Evolutionary conservation across 352 stramenopile species (phyloP), one percentile per base, ranked within the genome.

Genomic region (Phytophthora podocarpi): DNA sequence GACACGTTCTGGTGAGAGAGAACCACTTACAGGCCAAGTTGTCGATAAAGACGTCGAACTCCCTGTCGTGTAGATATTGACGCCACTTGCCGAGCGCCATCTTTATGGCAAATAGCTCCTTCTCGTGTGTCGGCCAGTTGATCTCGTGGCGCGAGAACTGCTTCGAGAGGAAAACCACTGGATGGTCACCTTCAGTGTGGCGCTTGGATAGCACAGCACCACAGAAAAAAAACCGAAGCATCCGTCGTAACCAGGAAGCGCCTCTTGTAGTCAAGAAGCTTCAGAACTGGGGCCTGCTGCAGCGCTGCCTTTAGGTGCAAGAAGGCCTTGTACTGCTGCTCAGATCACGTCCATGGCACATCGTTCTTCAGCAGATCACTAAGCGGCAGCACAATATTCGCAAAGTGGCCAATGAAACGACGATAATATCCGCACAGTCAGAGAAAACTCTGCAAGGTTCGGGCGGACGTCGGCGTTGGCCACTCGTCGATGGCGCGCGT

Each of bases 231-330:
- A 56, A 55, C 16, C 26, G 68, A 77, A 2, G 65, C 65, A 28
- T 75, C 69, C 23, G 58, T 78, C 5, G 60, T 82, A 0, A 76
- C 58, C 7, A 77, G 34, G 26, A 77, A 76, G 5, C 20, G 41
- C 21, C 46, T 21, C 8, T 43, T 28, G 23, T 69, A 66, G 40
- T 74, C 59, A 7, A 61, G 65, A 10, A 77, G 55, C 21, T 34
- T 26, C 0, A 81, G 55, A 1, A 81, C 56, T 3, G 57, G 55
- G 0, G 56, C 57, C 30, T 70, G 35, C 30, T 73, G 58, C n/a
- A 79, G 48, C 16, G 59, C 59, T 10, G 54, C 11, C 21, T 74
- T 75, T 20, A 75, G 28, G 5, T 40, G 36, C 7, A 45, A 9
- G 41, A 75, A 75, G 0, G 64, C 49, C n/a, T n/a, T n/a, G 12